Evolutionary conservation across 2,329 filamentous ascomycete genomes (phyloP).

Genomic region (Penicillium nordicum): DNA sequence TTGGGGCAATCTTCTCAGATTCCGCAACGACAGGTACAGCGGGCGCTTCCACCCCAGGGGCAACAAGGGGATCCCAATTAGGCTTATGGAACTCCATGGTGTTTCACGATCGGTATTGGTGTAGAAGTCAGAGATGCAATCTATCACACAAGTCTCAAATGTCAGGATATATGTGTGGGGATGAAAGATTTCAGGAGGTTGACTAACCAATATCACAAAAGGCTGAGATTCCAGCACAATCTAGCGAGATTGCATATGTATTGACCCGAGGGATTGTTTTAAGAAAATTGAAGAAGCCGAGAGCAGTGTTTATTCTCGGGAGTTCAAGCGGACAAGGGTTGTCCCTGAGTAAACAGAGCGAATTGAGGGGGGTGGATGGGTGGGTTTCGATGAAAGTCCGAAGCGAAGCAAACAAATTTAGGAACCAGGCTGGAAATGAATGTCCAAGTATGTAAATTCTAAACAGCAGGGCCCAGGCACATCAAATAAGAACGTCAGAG

Average conservation of each 20-base stretch:
- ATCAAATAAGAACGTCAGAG: conserved; percentile 3
- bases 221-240: conserved; percentile 6
- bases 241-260: conserved; percentile 9
- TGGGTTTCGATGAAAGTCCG: background rate
- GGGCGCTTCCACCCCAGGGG: conserved; percentile 12
- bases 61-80: conserved; percentile 19
- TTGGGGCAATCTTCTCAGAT: conserved; percentile 16
- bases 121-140: conserved; percentile 11
- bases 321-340: conserved; percentile 8
- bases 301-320: conserved; percentile 8
- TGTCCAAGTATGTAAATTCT: background rate
- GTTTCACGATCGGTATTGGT: conserved; percentile 10
- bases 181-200: background rate
- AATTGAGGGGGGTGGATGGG: background rate
- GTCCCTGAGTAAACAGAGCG: conserved; percentile 10
- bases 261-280: background rate
- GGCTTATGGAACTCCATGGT: conserved; percentile 28
- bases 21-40: conserved; percentile 21
- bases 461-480: conserved; percentile 2
- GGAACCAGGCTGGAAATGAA: conserved; percentile 6
- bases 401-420: conserved; percentile 4
- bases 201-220: conserved; percentile 17
- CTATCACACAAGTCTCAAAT: conserved; percentile 9
- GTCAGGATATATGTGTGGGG: conserved; percentile 16
- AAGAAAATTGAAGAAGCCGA: conserved; percentile 3